Base-by-base conservation (phyloP, 2,329 filamentous ascomycete genomes). In the Botrytis pseudocinerea region DNA sequence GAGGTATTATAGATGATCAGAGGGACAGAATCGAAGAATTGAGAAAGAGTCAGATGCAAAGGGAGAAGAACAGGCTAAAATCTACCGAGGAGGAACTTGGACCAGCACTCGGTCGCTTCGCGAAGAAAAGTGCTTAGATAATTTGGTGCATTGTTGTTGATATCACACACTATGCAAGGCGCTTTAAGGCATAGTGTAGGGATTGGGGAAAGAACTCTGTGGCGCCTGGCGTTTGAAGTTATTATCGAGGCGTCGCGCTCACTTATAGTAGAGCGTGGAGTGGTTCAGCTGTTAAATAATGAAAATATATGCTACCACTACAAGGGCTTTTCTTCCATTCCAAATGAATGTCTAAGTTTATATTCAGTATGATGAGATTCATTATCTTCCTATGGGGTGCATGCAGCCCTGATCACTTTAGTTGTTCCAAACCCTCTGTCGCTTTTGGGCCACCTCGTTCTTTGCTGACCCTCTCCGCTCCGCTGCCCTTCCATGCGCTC, bases 1-100 rank as follows among this genome's bases (percentile, higher is more conserved):
- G 92, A 87, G 98, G 98, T 82, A 89, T 99, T 73, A 94, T 99
- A 82, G 96, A 99, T 85, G 96, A 98, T 87, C 95, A 95, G 88
- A 91, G 93, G 80, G 83, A 97, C 82, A 91, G 91, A 81, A 91
- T 95, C 65, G 93, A 98, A 82, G 93, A 94, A 83, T 85, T 97
- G 81, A 91, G 92, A 85, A 88, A 89, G 81, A 86, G 87, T 77
- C 86, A 88, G 79, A 90, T 91, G 77, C 89, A 92, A 82, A 89
- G 89, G 82, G 88, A 91, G 78, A 88, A 91, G 81, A 88, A 90
- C 79, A 90, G 87, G 79, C 84, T 91, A 78, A 87, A 89, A 80
- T 89, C 93, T 82, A 86, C 87, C 77, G 88, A 92, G 82, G 88
- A 87, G 73, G 92, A 95, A 77, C 85, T 98, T 76, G 96, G 96